phyloP scores from a whole-genome alignment of 352 stramenopile species.

The Blastocystis sp. region DNA sequence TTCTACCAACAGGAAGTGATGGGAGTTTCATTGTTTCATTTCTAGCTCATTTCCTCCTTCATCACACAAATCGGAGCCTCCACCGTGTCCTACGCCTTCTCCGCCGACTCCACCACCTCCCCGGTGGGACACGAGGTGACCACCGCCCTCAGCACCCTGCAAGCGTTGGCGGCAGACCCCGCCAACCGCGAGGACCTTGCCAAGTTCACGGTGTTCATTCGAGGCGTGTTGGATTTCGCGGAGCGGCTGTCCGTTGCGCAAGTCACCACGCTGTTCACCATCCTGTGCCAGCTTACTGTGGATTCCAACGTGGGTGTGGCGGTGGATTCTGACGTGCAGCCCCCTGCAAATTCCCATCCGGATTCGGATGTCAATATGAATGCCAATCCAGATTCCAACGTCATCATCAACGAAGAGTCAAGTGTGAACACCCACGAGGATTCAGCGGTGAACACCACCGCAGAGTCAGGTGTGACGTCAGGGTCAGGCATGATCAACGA shows the following conservation, averaged over 20 bases:
- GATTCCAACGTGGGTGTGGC: not conserved
- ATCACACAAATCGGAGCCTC: constrained; percentile 53
- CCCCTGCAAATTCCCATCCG: too few relatives aligned
- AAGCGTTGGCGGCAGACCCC: not conserved
- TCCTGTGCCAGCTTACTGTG: constrained; percentile 13
- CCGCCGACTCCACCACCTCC: not conserved
- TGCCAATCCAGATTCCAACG: too few relatives aligned
- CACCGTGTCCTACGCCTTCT: constrained; percentile 30
- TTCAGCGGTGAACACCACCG: not conserved
- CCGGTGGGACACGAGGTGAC: not conserved
- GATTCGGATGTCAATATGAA: too few relatives aligned
- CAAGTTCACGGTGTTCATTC: constrained; percentile 26
- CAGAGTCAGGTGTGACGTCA: not conserved
- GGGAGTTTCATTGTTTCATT: not conserved
- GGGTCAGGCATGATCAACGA: not conserved
- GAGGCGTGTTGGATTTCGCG: constrained; percentile 44
- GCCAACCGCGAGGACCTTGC: not conserved
- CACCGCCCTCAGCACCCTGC: not conserved
- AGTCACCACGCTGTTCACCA: not conserved
- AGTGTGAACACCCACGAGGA: too few relatives aligned
- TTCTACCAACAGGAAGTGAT: constrained; percentile 40
- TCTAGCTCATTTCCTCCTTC: constrained; percentile 25
- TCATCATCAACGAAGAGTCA: too few relatives aligned
- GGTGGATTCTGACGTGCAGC: too few relatives aligned
- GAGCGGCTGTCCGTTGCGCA: constrained; percentile 3